Conservation (phyloP, 345 rosid species). For the Hypericum perforatum region DNA sequence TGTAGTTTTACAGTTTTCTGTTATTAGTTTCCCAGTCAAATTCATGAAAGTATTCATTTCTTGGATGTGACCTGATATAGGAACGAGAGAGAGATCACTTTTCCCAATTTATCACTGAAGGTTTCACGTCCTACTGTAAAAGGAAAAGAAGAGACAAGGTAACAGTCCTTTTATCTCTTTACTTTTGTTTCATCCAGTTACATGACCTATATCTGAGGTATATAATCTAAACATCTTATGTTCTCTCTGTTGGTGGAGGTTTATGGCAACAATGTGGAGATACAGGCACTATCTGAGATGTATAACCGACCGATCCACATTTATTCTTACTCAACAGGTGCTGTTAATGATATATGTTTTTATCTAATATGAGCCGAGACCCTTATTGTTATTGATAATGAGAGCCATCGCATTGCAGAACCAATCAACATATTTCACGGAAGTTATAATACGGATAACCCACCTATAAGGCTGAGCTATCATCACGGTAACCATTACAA, state of each 20-base stretch:
- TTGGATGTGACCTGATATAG: slow-evolving; percentile 24
- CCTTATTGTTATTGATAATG: background rate
- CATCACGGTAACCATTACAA: slow-evolving; percentile 98
- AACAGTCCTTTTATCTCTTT: background rate
- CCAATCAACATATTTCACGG: slow-evolving; percentile 96
- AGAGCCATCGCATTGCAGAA: slow-evolving; percentile 31
- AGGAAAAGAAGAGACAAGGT: slow-evolving; percentile 99
- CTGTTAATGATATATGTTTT: background rate
- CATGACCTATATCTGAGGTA: too few species aligned
- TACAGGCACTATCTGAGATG: slow-evolving; percentile 94
- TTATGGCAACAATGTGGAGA: slow-evolving; percentile 94
- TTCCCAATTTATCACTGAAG: slow-evolving; percentile 94
- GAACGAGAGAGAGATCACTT: slow-evolving; percentile 96
- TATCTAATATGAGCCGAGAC: background rate
- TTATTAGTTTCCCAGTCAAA: too few species aligned
- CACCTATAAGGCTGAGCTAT: slow-evolving; percentile 83
- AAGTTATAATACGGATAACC: slow-evolving; percentile 73
- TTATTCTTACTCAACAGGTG: slow-evolving; percentile 89
- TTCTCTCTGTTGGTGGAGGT: slow-evolving; percentile 40
- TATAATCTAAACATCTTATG: too few species aligned
- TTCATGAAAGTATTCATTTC: too few species aligned
- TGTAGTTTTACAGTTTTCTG: too few species aligned
- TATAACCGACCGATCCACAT: slow-evolving; percentile 95
- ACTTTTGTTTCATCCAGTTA: background rate
- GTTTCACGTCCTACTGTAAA: slow-evolving; percentile 82